phyloP scores from a whole-genome alignment of 2,329 filamentous ascomycete species.

The Clarireedia monteithiana region DNA sequence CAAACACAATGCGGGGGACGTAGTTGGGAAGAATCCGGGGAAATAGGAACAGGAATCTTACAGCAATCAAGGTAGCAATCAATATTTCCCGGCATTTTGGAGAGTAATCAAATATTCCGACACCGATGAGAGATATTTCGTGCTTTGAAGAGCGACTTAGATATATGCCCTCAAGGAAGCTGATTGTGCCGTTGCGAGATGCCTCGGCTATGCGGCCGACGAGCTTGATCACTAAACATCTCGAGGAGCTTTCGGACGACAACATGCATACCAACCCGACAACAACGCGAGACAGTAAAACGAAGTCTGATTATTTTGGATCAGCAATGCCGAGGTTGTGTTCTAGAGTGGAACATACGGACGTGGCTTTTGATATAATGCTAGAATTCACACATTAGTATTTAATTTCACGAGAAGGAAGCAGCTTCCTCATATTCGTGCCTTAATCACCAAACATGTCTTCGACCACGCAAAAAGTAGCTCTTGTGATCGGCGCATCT shows the following conservation, averaged over 20 bases:
- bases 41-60: slow-evolving; percentile 29
- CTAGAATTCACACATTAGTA: no score
- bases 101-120: background rate
- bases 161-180: no score
- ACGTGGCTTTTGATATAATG: no score
- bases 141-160: background rate
- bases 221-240: slow-evolving; percentile 5
- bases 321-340: background rate
- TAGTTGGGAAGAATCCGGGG: background rate
- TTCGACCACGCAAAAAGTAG: slow-evolving; percentile 38
- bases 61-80: slow-evolving; percentile 61
- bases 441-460: background rate
- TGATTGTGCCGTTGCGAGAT: background rate
- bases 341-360: no score
- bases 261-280: background rate
- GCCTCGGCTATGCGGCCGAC: background rate
- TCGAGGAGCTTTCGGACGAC: background rate
- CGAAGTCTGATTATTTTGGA: no score
- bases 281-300: background rate
- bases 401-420: no score
- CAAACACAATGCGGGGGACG: background rate
- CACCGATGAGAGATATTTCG: background rate
- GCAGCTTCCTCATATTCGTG: background rate
- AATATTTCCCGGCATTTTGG: slow-evolving; percentile 51
- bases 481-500: slow-evolving; percentile 67